phyloP scores from a whole-genome alignment of 495 filamentous ascomycete genomes.

The Stereocaulon alpinum region DNA sequence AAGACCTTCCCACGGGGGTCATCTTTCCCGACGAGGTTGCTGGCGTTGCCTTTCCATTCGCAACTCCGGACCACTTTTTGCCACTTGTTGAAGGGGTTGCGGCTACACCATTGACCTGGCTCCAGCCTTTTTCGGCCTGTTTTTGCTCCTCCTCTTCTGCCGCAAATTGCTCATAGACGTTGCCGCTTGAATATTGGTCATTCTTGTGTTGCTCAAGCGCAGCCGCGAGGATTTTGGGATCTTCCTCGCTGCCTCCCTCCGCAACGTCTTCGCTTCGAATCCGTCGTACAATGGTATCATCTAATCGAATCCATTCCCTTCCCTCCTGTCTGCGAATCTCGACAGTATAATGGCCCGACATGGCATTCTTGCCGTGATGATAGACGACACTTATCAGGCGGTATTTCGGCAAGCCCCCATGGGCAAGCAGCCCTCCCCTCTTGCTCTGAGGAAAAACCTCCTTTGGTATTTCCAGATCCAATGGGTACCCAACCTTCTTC shows the following conservation, averaged over 20 bases:
- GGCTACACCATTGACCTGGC: conserved; percentile 59
- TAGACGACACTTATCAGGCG: conserved; percentile 86
- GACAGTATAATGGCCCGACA: conserved; percentile 92
- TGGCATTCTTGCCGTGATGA: conserved; percentile 92
- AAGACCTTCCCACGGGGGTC: conserved; percentile 53
- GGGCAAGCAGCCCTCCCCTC: conserved; percentile 50
- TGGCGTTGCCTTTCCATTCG: conserved; percentile 52
- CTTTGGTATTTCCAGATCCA: conserved; percentile 86
- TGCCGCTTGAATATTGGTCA: conserved; percentile 42
- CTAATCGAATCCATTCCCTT: conserved; percentile 87
- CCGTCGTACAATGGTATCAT: conserved; percentile 84
- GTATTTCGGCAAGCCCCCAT: conserved; percentile 67
- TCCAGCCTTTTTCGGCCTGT: conserved; percentile 66
- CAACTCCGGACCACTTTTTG: conserved; percentile 54
- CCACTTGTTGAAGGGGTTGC: conserved; percentile 26
- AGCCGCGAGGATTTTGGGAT: conserved; percentile 56
- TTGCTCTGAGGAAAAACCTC: conserved; percentile 78
- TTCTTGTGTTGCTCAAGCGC: conserved; percentile 56
- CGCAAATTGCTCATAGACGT: conserved; percentile 64
- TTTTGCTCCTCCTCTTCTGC: conserved; percentile 44
- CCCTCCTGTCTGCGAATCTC: conserved; percentile 91
- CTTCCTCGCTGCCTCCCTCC: conserved; percentile 71
- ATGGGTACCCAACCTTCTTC: conserved; percentile 93
- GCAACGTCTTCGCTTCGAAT: conserved; percentile 85
- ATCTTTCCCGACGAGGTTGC: conserved; percentile 45